Evolutionary conservation across 225 moss, liverwort and hornwort genomes (phyloP), one percentile per base, ranked within the genome.

Genomic region (Physcomitrellopsis africana): DNA sequence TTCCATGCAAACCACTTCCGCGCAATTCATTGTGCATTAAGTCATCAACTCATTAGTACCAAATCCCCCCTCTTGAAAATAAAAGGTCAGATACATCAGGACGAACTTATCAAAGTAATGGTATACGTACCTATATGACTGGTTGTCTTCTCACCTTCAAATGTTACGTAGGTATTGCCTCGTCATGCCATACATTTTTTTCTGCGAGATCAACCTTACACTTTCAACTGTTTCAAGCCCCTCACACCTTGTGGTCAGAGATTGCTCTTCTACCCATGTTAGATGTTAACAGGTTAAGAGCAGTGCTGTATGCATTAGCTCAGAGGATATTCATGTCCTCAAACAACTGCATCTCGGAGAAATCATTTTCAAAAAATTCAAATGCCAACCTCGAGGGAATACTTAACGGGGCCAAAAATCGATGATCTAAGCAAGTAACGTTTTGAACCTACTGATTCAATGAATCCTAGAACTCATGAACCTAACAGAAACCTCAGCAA

Each of bases 331-430:
- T 97, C 63, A 93, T 93, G 79, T 92, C 94, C n/a, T 89, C 91
- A 51, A 93, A 97, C 79, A 94, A 94, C 66, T 97, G 90, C 60
- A 97, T 94, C 68, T 92, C 90, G 43, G 70, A 84, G 53, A 87
- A 97, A 1, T 74, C 82, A 32, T 89, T 70, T 73, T 92, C 91
- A 62, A 94, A 86, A 94, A 47, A 92, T n/a, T 90, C 77, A 92
- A 94, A 71, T 92, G 92, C 92, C 96, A 97, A 22, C 91, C 94
- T 72, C 19, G 23, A 69, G 96, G 94, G 66, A 97, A 94, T 42
- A 91, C 92, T 94, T 92, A 80, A 68, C 63, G 17, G 15, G 52
- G 7, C 26, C 56, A 61, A 20, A 57, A 3, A 0, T 8, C 11
- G 37, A 12, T 66, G 51, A 32, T 62, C 20, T 68, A 48, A 24